Conservation (phyloP, 345 rosid genomes). For the Psidium guajava region DNA sequence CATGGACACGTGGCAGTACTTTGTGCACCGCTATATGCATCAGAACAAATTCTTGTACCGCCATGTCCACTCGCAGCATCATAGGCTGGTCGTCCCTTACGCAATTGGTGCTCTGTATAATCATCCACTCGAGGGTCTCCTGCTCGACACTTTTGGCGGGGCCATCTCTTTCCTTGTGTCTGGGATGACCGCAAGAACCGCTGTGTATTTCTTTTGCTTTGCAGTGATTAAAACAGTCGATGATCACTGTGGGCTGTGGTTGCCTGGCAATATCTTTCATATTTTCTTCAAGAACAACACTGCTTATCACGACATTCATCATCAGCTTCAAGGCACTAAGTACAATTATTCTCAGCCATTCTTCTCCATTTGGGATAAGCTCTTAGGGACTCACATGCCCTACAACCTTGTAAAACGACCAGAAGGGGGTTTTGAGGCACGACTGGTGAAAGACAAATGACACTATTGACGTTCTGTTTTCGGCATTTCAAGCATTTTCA, state of each 20-base stretch:
- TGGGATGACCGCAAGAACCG: slow-evolving; percentile 73
- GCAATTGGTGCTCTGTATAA: slow-evolving; percentile 69
- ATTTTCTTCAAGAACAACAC: slow-evolving; percentile 45
- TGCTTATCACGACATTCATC: slow-evolving; percentile 68
- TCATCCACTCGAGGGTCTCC: slow-evolving; percentile 60
- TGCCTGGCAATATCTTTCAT: slow-evolving; percentile 65
- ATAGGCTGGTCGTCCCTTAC: slow-evolving; percentile 53
- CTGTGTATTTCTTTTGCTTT: slow-evolving; percentile 56
- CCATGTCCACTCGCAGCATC: slow-evolving; percentile 62
- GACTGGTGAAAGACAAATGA: slow-evolving; percentile 21
- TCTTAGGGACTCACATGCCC: slow-evolving; percentile 63
- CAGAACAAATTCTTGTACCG: slow-evolving; percentile 64
- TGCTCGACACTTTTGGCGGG: slow-evolving; percentile 62
- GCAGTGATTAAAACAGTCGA: slow-evolving; percentile 54
- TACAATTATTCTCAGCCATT: slow-evolving; percentile 75
- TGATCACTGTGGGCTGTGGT: slow-evolving; percentile 66
- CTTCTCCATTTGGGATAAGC: slow-evolving; percentile 65
- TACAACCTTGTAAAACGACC: slow-evolving; percentile 37
- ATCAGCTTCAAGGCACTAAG: slow-evolving; percentile 59
- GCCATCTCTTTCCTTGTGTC: slow-evolving; percentile 59
- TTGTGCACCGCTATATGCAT: slow-evolving; percentile 64
- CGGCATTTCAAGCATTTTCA: background rate
- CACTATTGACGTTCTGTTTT: background rate
- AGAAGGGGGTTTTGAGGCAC: slow-evolving; percentile 68
- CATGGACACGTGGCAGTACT: slow-evolving; percentile 69